Base-by-base conservation (phyloP, 2,329 filamentous ascomycete species). In the Ascochyta fabae region DNA sequence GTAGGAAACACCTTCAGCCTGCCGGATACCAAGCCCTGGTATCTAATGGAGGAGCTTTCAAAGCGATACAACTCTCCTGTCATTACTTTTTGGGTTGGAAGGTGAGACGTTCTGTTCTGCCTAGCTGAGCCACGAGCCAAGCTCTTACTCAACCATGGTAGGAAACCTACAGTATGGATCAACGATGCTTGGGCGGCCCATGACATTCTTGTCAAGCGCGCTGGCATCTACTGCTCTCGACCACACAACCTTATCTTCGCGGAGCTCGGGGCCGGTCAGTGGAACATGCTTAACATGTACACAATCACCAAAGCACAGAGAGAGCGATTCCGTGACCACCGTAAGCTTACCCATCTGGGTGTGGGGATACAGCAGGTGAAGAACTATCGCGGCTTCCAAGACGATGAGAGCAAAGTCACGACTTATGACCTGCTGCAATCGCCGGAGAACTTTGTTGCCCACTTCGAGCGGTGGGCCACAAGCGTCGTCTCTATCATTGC, bases 1-100 rank as follows among this genome's bases (percentile, higher is more conserved):
- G 72, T 85, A 4, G 83, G 83, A 31, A 86, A 84, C 63, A 85
- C 83, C 0, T 83, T 82, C 52, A 78, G 79, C 57, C 75, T 86
- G 4, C 83, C 83, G 1, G 76, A 81, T 23, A 77, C 75, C 51
- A 84, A 85, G 63, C 83, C 84, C 2, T 86, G 84, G 84, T 77
- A 85, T 23, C 83, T 81, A 68, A 84, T 86, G 59, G 82, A 86
- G 49, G 66, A 81, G 59, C 69, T 85, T 0, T 81, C 83, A 3
- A 80, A 82, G 60, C 65, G 73, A 42, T 81, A 83, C 63, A 69
- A 80, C 5, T 74, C 79, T 0, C 79, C 81, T 0, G 63, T 85
- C 6, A 80, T 86, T 43, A 85, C 83, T 0, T 80, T 83, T 61
- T 85, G 83, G 83, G 82, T 84, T 27, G 72, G 71, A 39, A 62